Evolutionary conservation across 768 basidiomycete genomes (phyloP).

Genomic region (Cyathus striatus): DNA sequence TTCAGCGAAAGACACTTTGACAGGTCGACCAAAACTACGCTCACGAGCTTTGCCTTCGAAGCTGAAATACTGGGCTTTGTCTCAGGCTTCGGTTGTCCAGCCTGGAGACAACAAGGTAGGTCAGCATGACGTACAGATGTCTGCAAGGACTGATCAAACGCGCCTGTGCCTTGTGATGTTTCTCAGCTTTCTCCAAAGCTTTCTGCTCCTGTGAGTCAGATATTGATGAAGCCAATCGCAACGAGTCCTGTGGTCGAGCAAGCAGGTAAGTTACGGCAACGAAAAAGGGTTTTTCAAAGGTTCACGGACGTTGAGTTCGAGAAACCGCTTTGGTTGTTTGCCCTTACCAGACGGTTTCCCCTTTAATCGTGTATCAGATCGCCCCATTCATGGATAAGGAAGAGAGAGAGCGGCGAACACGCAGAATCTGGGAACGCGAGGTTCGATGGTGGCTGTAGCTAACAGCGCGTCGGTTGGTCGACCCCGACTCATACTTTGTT

Average conservation of each 20-base stretch:
- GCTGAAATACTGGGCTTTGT: slow-evolving; percentile 18
- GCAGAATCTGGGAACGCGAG: not conserved
- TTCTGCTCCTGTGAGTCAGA: slow-evolving; percentile 41
- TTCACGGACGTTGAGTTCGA: slow-evolving; percentile 29
- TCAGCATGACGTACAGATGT: not conserved
- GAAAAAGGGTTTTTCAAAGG: slow-evolving; percentile 1
- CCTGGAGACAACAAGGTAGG: slow-evolving; percentile 10
- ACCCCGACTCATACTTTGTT: too few relatives aligned
- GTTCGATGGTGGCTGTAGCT: not conserved
- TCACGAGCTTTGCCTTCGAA: slow-evolving; percentile 33
- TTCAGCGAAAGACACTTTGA: not conserved
- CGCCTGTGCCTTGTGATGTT: slow-evolving; percentile 35
- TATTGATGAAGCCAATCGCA: slow-evolving; percentile 43
- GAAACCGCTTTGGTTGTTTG: slow-evolving; percentile 28
- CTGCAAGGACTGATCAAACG: slow-evolving; percentile 5
- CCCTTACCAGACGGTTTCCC: slow-evolving; percentile 6
- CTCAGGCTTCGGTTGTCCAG: slow-evolving; percentile 18
- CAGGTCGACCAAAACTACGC: slow-evolving; percentile 3
- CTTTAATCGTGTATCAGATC: not conserved
- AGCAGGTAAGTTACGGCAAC: slow-evolving; percentile 5
- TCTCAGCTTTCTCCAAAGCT: slow-evolving; percentile 30
- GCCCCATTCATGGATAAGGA: not conserved
- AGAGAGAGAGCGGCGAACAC: too few relatives aligned
- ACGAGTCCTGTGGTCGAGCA: slow-evolving; percentile 32
- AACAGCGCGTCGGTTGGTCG: too few relatives aligned